Conservation (phyloP, 345 rosid species). For the Mercurialis annua region DNA sequence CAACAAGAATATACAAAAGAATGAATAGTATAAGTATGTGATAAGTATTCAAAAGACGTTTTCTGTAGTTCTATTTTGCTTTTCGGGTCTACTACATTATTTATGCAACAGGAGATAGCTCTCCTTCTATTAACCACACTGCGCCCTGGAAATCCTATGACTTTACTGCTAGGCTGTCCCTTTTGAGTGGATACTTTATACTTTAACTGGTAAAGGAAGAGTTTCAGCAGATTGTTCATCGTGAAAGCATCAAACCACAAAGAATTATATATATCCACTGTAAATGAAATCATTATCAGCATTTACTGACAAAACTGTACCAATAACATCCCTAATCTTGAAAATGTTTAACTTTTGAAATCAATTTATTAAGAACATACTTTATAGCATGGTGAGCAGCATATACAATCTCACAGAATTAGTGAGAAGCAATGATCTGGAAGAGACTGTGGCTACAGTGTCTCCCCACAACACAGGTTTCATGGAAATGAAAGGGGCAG, state of each 20-base stretch:
- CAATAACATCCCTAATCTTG: neutral
- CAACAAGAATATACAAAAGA: slow-evolving; percentile 9
- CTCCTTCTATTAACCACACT: neutral
- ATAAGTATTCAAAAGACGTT: too few species aligned
- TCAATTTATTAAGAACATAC: neutral
- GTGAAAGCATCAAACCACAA: neutral
- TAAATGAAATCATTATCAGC: neutral
- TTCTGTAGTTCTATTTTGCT: too few species aligned
- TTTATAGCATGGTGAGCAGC: neutral
- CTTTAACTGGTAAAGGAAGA: neutral
- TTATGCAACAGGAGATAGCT: neutral
- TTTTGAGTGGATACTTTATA: neutral
- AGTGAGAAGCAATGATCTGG: neutral
- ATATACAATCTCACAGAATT: neutral
- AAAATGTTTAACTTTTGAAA: neutral
- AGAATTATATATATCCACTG: neutral
- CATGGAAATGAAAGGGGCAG: neutral
- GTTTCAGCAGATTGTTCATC: neutral
- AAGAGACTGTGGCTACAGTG: neutral
- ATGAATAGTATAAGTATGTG: neutral
- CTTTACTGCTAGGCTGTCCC: neutral
- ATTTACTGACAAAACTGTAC: neutral
- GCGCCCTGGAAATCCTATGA: neutral
- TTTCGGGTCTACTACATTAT: too few species aligned
- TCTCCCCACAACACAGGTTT: neutral